phyloP scores from a whole-genome alignment of 2,329 filamentous ascomycete genomes.

The Chrysoporthe puriensis region DNA sequence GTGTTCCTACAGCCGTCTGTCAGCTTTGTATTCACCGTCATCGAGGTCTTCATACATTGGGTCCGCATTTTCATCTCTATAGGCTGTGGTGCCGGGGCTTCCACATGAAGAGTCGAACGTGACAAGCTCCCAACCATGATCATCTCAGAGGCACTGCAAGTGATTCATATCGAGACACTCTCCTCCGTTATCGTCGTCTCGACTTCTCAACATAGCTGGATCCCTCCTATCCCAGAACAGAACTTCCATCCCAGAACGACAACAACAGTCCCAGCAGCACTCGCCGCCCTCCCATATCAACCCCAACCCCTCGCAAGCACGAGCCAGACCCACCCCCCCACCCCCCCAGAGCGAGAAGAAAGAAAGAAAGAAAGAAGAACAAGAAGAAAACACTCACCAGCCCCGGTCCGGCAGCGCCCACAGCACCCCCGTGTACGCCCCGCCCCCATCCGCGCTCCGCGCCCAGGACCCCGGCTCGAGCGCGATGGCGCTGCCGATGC shows the following conservation, averaged over 20 bases:
- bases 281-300: neutral
- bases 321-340: neutral
- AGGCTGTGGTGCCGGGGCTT: no score
- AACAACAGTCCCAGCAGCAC: neutral
- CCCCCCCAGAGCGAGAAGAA: no score
- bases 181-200: no score
- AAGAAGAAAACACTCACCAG: constrained; percentile 51
- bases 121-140: no score
- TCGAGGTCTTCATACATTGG: neutral
- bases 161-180: no score
- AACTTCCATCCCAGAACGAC: no score
- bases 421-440: constrained; percentile 62
- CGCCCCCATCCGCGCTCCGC: constrained; percentile 45
- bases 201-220: no score
- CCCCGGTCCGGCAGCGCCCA: constrained; percentile 70
- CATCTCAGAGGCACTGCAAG: no score
- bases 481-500: constrained; percentile 51
- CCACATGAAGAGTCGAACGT: no score
- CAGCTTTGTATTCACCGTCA: neutral
- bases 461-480: constrained; percentile 51
- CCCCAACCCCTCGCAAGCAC: neutral
- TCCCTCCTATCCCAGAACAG: no score
- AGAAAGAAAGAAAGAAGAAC: neutral
- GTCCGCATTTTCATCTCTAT: no score
- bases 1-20: constrained; percentile 56